Conservation (phyloP, 768 basidiomycete genomes). For the Suillus subluteus region DNA sequence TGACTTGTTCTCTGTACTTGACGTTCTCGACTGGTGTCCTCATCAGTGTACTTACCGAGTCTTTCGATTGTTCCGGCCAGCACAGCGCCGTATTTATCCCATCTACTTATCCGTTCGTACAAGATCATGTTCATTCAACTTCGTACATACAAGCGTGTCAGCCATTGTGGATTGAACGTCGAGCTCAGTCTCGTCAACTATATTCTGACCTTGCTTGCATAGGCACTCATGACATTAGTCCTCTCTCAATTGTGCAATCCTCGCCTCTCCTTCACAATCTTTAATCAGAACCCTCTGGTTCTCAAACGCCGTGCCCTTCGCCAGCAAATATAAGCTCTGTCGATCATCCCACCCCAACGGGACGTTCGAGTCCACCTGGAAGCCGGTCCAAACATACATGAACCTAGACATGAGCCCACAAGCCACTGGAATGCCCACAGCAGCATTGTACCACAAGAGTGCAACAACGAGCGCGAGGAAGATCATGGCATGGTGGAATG, state of each 20-base stretch:
- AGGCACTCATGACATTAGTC: neutral
- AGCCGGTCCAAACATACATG: constrained; percentile 32
- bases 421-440: constrained; percentile 26
- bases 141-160: too few species aligned
- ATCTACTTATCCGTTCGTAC: too few species aligned
- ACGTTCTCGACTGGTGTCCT: too few species aligned
- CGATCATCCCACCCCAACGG: constrained; percentile 37
- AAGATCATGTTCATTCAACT: too few species aligned
- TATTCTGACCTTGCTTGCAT: neutral
- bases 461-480: constrained; percentile 30
- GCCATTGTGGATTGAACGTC: too few species aligned
- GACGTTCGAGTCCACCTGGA: constrained; percentile 26
- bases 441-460: constrained; percentile 23
- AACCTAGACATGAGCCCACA: constrained; percentile 24
- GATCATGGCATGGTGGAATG: constrained; percentile 36
- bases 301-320: constrained; percentile 21
- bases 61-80: too few species aligned
- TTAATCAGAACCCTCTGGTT: constrained; percentile 10
- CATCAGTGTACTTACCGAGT: too few species aligned
- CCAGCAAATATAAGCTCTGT: constrained; percentile 38
- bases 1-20: too few species aligned
- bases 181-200: neutral
- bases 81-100: too few species aligned
- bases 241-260: neutral
- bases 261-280: neutral